These are phyloP conservation scores for Stellera chamaejasme DNA, from an alignment of 345 rosid genomes.

Conservation along the genomic window DNA sequence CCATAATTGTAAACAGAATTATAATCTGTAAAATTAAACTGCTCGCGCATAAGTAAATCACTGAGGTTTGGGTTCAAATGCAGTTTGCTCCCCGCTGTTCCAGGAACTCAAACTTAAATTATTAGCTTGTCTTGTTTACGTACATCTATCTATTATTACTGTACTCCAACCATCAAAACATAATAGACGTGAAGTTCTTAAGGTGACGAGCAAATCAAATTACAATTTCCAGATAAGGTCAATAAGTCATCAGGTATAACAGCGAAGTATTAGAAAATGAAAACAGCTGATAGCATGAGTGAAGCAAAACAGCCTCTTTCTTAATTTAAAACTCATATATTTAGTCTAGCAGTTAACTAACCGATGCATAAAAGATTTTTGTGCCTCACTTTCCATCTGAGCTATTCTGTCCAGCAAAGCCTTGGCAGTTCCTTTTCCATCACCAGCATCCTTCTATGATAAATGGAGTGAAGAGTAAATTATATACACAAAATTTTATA, in stretches of 20 bases:
- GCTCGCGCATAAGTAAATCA: too few species aligned
- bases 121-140: neutral
- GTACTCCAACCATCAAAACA: too few species aligned
- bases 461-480: slow-evolving; percentile 4
- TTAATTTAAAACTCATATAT: too few species aligned
- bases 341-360: slow-evolving; percentile 26
- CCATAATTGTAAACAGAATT: too few species aligned
- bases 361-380: slow-evolving; percentile 95
- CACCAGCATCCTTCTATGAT: slow-evolving; percentile 50
- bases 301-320: neutral
- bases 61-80: neutral
- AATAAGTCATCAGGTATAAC: too few species aligned
- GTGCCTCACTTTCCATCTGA: slow-evolving; percentile 74
- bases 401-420: slow-evolving; percentile 58
- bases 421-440: slow-evolving; percentile 73
- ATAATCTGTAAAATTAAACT: too few species aligned
- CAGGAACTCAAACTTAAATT: neutral
- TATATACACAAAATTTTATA: slow-evolving; percentile 6
- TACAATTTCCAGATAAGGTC: neutral
- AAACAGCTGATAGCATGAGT: slow-evolving; percentile 6
- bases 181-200: too few species aligned
- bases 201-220: slow-evolving; percentile 5
- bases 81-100: too few species aligned
- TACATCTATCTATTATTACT: neutral
- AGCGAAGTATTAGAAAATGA: neutral